These are phyloP conservation scores for Cladosporium colombiae DNA, from an alignment of 2,329 filamentous ascomycete species.

Conservation along the genomic window DNA sequence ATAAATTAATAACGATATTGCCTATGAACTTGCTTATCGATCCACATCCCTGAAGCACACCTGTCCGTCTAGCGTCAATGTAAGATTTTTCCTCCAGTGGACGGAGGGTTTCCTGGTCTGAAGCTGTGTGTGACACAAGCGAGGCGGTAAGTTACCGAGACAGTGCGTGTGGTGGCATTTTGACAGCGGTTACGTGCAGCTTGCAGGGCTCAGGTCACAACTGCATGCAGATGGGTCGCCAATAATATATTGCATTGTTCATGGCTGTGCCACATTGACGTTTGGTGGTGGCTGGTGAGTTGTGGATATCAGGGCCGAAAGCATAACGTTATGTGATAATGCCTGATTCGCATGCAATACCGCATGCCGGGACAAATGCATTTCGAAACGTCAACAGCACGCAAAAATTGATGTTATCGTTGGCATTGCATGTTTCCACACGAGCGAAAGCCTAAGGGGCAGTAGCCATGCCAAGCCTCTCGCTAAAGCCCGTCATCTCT, in stretches of 20 bases:
- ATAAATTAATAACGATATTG: not conserved
- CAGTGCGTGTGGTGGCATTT: not conserved
- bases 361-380: not conserved
- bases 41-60: not conserved
- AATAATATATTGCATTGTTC: not conserved
- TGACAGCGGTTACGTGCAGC: slow-evolving; percentile 3
- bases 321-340: not conserved
- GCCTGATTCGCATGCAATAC: not conserved
- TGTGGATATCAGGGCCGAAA: not conserved
- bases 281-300: not conserved
- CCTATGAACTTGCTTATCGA: not conserved
- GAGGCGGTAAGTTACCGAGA: slow-evolving; percentile 2
- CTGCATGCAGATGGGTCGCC: not conserved
- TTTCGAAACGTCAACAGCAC: not conserved
- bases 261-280: not conserved
- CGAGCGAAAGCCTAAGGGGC: not conserved
- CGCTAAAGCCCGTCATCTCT: slow-evolving; percentile 3
- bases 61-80: not conserved
- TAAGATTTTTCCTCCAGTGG: not conserved
- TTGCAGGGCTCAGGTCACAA: not conserved
- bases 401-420: not conserved
- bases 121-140: not conserved
- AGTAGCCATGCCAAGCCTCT: not conserved
- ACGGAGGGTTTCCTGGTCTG: slow-evolving; percentile 1
- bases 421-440: not conserved